Conservation (phyloP, 2,329 filamentous ascomycete genomes). For the Coleophoma eucalyptorum region DNA sequence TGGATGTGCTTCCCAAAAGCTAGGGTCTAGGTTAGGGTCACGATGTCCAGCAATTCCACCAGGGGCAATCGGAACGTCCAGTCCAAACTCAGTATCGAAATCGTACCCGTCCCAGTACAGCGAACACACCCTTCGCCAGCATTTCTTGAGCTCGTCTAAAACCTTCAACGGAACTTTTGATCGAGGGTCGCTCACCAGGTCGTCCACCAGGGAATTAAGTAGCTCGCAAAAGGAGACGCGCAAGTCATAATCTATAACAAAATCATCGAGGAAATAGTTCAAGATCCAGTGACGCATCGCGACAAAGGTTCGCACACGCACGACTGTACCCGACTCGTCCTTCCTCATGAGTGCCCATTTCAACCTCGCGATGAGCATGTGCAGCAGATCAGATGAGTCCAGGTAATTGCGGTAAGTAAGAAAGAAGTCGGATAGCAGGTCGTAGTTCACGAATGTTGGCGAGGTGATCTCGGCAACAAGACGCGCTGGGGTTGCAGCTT, state of each 20-base stretch:
- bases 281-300: slow-evolving; percentile 95
- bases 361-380: slow-evolving; percentile 79
- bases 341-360: slow-evolving; percentile 78
- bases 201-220: slow-evolving; percentile 65
- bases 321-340: slow-evolving; percentile 86
- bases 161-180: slow-evolving; percentile 71
- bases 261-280: slow-evolving; percentile 97
- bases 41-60: slow-evolving; percentile 68
- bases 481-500: slow-evolving; percentile 84
- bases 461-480: slow-evolving; percentile 96
- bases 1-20: slow-evolving; percentile 42
- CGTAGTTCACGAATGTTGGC: slow-evolving; percentile 92
- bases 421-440: slow-evolving; percentile 96
- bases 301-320: slow-evolving; percentile 93
- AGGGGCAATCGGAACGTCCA: slow-evolving; percentile 67
- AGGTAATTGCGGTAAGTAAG: slow-evolving; percentile 90
- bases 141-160: slow-evolving; percentile 90
- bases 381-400: slow-evolving; percentile 69
- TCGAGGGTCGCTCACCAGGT: slow-evolving; percentile 42
- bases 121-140: slow-evolving; percentile 88
- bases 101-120: slow-evolving; percentile 82
- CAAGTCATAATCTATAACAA: slow-evolving; percentile 70
- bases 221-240: slow-evolving; percentile 76
- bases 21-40: slow-evolving; percentile 50
- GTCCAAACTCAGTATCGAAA: slow-evolving; percentile 55